These are phyloP conservation scores for Gypsophila paniculata DNA, from an alignment of 179 eudicot species.

Conservation along the genomic window DNA sequence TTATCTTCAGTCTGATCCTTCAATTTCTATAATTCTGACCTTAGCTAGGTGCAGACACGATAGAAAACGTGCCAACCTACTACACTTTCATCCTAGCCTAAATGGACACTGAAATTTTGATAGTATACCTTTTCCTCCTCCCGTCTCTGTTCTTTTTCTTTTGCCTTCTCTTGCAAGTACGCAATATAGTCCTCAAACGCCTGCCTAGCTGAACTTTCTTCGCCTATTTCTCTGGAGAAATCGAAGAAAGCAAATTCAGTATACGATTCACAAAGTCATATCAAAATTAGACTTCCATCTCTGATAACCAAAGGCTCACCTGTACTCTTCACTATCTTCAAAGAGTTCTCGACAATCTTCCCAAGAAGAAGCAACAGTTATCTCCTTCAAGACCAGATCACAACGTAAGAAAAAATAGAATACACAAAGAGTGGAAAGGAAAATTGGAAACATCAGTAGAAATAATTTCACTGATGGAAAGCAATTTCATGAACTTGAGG, in stretches of 20 bases:
- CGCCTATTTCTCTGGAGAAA: conserved; percentile 57
- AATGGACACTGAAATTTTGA: background rate
- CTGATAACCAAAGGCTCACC: conserved; percentile 35
- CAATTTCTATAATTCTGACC: background rate
- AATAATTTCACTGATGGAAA: background rate
- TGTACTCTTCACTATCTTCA: conserved; percentile 86
- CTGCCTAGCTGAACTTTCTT: conserved; percentile 62
- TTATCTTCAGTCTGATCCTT: no score
- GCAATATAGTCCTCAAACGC: conserved; percentile 65
- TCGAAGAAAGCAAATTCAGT: conserved; percentile 10
- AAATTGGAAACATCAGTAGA: background rate
- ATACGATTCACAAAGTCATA: background rate
- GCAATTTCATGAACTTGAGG: background rate
- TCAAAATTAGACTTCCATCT: conserved; percentile 2
- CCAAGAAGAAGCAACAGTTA: conserved; percentile 70
- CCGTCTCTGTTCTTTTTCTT: conserved; percentile 88
- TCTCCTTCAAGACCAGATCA: conserved; percentile 43
- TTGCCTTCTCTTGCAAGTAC: conserved; percentile 74
- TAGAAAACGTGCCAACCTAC: background rate
- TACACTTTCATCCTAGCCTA: background rate
- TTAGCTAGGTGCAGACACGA: background rate
- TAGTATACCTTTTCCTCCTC: conserved; percentile 87
- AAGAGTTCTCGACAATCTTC: conserved; percentile 69
- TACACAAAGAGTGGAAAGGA: background rate
- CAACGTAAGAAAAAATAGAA: background rate